phyloP scores from a whole-genome alignment of 78 protist genomes.

The Dictyostelium brefeldianum region DNA sequence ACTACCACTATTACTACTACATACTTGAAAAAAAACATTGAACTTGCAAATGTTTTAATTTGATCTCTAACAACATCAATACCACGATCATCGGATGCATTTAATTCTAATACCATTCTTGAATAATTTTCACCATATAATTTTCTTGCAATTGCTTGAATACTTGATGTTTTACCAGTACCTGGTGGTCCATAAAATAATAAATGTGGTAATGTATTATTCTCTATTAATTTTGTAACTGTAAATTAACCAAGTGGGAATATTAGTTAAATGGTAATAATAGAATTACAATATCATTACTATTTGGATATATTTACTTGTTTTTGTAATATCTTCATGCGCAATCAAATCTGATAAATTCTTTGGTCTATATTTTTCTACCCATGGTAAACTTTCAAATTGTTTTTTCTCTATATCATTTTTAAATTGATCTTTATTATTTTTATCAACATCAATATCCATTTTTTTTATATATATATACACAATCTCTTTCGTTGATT shows the following conservation, averaged over 20 bases:
- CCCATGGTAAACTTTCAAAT: slow-evolving; percentile 93
- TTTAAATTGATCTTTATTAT: slow-evolving; percentile 7
- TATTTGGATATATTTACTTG: not conserved
- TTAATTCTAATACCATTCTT: slow-evolving; percentile 96
- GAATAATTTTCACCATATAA: slow-evolving; percentile 90
- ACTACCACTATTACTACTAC: not conserved
- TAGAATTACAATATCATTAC: not conserved
- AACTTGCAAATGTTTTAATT: slow-evolving; percentile 99
- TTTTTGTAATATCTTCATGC: slow-evolving; percentile 91
- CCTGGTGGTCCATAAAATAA: slow-evolving; percentile 99
- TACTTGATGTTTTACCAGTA: slow-evolving; percentile 99
- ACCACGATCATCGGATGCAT: slow-evolving; percentile 99
- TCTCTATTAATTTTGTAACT: slow-evolving; percentile 66
- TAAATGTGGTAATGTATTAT: slow-evolving; percentile 94
- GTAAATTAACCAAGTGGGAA: too few relatives aligned
- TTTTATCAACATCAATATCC: slow-evolving; percentile 11
- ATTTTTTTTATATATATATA: not conserved
- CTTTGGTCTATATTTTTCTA: slow-evolving; percentile 99
- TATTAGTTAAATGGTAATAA: not conserved
- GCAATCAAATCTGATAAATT: slow-evolving; percentile 96
- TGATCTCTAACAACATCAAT: slow-evolving; percentile 98
- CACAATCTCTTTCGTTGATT: too few relatives aligned
- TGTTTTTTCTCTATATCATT: slow-evolving; percentile 25
- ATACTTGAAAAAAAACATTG: slow-evolving; percentile 90
- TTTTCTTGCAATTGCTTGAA: slow-evolving; percentile 95